Evolutionary conservation across 768 basidiomycete species (phyloP).

Genomic region (Floccularia luteovirens): DNA sequence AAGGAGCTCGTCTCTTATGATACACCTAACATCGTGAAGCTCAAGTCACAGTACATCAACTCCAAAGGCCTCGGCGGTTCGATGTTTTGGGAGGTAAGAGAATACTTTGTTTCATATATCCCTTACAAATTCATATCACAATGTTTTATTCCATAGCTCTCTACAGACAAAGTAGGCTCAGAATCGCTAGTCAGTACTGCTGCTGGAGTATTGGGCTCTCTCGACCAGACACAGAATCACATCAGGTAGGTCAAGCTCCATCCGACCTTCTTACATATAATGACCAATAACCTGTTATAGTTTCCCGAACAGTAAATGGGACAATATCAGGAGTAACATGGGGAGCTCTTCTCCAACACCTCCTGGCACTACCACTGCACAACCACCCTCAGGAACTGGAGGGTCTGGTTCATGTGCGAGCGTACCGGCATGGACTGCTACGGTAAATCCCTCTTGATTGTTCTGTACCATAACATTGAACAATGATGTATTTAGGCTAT

Average conservation of each 20-base stretch:
- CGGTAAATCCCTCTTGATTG: slow-evolving; percentile 17
- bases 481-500: slow-evolving; percentile 19
- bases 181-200: slow-evolving; percentile 52
- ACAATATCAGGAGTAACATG: slow-evolving; percentile 64
- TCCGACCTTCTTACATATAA: not conserved
- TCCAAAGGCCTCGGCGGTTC: slow-evolving; percentile 40
- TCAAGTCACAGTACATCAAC: slow-evolving; percentile 65
- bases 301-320: slow-evolving; percentile 64
- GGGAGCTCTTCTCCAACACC: slow-evolving; percentile 16
- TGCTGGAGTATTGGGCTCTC: slow-evolving; percentile 34
- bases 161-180: slow-evolving; percentile 50
- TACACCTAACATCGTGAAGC: slow-evolving; percentile 53
- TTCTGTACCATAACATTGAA: not conserved
- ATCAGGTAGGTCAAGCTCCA: slow-evolving; percentile 33
- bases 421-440: slow-evolving; percentile 39
- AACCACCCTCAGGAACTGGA: slow-evolving; percentile 15
- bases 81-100: not conserved
- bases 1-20: slow-evolving; percentile 74
- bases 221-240: slow-evolving; percentile 62
- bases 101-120: slow-evolving; percentile 1
- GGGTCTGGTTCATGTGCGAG: slow-evolving; percentile 29
- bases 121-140: not conserved
- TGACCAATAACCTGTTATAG: slow-evolving; percentile 18
- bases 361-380: slow-evolving; percentile 12
- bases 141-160: slow-evolving; percentile 37